Percentiles rank a stretch among this genome's conserved stretches.
Evolutionary conservation across 257 asterid species (phyloP).

Genomic region (Solanum tarapatanum): DNA sequence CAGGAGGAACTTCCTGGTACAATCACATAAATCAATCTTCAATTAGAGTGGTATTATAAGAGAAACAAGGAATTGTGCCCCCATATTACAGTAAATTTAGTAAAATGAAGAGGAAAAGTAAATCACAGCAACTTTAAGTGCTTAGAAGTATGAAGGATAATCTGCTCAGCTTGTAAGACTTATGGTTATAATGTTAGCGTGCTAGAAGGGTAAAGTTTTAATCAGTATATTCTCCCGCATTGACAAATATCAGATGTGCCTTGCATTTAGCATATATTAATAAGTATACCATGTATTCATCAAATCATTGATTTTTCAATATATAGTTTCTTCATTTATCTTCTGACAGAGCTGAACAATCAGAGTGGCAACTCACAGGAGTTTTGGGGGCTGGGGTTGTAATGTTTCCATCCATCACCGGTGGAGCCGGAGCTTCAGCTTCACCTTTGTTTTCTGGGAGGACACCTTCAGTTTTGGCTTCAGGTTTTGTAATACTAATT

Average conservation of each 20-base stretch:
- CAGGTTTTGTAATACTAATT: conserved; percentile 21
- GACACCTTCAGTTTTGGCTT: conserved; percentile 21
- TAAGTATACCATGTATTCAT: neutral
- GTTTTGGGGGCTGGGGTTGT: conserved; percentile 14
- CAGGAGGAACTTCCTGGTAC: conserved; percentile 62
- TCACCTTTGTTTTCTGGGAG: conserved; percentile 34
- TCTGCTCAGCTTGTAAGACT: neutral
- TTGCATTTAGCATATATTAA: neutral
- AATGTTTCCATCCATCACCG: conserved; percentile 10
- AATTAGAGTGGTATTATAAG: neutral
- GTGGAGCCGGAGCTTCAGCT: conserved; percentile 23
- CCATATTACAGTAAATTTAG: neutral
- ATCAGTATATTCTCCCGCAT: neutral
- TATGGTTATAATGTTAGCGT: neutral
- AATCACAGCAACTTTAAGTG: neutral
- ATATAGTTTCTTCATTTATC: neutral
- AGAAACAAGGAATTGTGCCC: neutral
- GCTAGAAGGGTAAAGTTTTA: neutral
- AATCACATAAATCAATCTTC: conserved; percentile 1
- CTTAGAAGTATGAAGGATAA: neutral
- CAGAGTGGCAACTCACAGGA: conserved; percentile 31
- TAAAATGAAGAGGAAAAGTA: neutral
- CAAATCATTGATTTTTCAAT: neutral
- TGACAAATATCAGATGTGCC: neutral
- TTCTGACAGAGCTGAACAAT: neutral